Conservation (phyloP, 371 early-diverging fungal species). For the Mucor lusitanicus region DNA sequence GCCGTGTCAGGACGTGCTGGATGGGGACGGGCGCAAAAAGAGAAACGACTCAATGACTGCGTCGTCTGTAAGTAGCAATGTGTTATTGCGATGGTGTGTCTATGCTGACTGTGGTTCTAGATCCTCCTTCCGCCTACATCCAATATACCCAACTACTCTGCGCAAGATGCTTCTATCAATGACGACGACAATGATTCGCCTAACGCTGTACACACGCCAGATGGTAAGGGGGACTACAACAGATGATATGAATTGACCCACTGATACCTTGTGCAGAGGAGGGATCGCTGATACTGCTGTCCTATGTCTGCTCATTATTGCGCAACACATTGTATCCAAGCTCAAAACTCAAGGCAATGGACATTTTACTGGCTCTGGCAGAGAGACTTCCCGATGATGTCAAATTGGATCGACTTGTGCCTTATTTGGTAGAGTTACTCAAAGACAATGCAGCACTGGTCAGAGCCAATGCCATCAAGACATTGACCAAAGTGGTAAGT, state of each 20-base stretch:
- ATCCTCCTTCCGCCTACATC: slow-evolving; percentile 44
- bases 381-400: slow-evolving; percentile 73
- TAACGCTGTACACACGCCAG: slow-evolving; percentile 2
- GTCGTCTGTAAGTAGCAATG: slow-evolving; percentile 30
- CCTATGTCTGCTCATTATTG: slow-evolving; percentile 70
- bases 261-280: slow-evolving; percentile 54
- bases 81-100: not conserved
- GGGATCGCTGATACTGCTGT: slow-evolving; percentile 62
- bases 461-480: slow-evolving; percentile 73
- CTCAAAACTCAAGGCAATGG: slow-evolving; percentile 75
- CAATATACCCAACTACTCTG: slow-evolving; percentile 45
- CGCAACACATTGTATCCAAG: slow-evolving; percentile 75
- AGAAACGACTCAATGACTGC: slow-evolving; percentile 34
- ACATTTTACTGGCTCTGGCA: slow-evolving; percentile 71
- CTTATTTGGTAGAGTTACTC: slow-evolving; percentile 77
- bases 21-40: slow-evolving; percentile 7
- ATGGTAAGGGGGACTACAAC: slow-evolving; percentile 11
- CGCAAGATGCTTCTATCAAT: not conserved
- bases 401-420: slow-evolving; percentile 81
- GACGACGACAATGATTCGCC: not conserved
- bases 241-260: no score
- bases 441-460: slow-evolving; percentile 74
- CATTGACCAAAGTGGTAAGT: slow-evolving; percentile 75
- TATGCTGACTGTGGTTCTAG: slow-evolving; percentile 8
- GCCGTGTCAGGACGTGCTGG: slow-evolving; percentile 16